A percentile compares a stretch with the other conserved stretches of the same genome.
phyloP scores from a whole-genome alignment of 139 green algal species.

The Asterochloris sp. region DNA sequence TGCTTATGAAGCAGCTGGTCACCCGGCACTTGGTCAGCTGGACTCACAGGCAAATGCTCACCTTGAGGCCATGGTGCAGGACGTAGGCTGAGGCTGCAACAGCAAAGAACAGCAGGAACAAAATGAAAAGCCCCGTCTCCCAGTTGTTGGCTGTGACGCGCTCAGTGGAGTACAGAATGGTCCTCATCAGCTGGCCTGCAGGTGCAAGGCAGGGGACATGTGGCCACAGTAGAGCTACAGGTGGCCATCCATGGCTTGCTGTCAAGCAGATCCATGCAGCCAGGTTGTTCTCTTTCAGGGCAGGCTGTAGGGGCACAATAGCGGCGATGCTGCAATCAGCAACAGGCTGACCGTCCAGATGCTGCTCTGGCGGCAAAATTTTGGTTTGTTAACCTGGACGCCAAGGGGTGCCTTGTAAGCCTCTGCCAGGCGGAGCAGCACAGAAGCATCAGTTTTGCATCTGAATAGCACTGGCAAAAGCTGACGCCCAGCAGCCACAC shows the following conservation, averaged over 20 bases:
- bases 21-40: not conserved
- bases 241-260: not conserved
- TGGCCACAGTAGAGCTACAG: not conserved
- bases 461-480: no score
- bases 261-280: not conserved
- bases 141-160: constrained; percentile 89
- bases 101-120: constrained; percentile 96
- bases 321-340: not conserved
- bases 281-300: not conserved
- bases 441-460: no score
- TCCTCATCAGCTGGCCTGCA: constrained; percentile 91
- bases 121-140: constrained; percentile 95
- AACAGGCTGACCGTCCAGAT: not conserved
- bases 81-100: constrained; percentile 86
- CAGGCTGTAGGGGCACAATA: no score
- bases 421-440: no score
- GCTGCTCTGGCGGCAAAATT: no score
- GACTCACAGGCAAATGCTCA: not conserved
- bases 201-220: not conserved
- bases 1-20: not conserved
- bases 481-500: no score
- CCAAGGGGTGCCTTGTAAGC: no score
- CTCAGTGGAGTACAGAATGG: constrained; percentile 95
- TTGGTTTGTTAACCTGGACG: no score
- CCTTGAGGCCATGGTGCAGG: constrained; percentile 70